Evolutionary conservation across 345 rosid genomes (phyloP).

Genomic region (Heritiera fomes): DNA sequence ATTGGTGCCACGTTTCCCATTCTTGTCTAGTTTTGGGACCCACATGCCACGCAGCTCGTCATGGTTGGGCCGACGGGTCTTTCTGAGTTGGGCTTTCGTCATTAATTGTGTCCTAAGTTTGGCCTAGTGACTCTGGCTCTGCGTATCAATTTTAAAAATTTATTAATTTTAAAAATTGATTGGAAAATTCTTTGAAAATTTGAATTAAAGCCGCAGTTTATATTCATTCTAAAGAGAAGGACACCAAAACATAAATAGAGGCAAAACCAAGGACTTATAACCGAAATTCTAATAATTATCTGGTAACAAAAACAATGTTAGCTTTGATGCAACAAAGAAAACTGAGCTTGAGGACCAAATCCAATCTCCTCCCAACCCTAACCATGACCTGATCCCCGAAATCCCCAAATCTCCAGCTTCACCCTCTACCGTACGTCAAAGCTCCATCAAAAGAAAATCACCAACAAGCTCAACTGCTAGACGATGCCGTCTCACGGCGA

Average conservation of each 20-base stretch:
- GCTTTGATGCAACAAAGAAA: constrained; percentile 17
- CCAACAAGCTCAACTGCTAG: not conserved
- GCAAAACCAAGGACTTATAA: not conserved
- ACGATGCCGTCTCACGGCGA: constrained; percentile 45
- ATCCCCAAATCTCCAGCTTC: not conserved
- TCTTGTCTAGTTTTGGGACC: too few species aligned
- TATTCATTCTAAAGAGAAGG: not conserved
- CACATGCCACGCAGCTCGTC: too few species aligned
- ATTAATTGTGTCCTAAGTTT: too few species aligned
- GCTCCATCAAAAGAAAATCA: not conserved
- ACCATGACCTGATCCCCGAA: constrained; percentile 27
- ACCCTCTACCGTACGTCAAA: constrained; percentile 17
- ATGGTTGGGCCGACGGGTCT: too few species aligned
- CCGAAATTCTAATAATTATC: not conserved
- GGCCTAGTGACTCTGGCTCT: too few species aligned
- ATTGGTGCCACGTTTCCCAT: too few species aligned
- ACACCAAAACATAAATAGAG: not conserved
- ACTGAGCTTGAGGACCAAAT: constrained; percentile 27
- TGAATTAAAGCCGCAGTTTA: too few species aligned
- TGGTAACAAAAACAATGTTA: constrained; percentile 23
- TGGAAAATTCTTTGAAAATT: not conserved
- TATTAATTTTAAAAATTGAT: too few species aligned
- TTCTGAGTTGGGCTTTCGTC: too few species aligned
- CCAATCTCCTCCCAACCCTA: constrained; percentile 25
- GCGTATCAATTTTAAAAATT: too few species aligned